These are phyloP conservation scores for Ambrosia hybrid DNA, from an alignment of 140 eudicot genomes.

Conservation along the genomic window DNA sequence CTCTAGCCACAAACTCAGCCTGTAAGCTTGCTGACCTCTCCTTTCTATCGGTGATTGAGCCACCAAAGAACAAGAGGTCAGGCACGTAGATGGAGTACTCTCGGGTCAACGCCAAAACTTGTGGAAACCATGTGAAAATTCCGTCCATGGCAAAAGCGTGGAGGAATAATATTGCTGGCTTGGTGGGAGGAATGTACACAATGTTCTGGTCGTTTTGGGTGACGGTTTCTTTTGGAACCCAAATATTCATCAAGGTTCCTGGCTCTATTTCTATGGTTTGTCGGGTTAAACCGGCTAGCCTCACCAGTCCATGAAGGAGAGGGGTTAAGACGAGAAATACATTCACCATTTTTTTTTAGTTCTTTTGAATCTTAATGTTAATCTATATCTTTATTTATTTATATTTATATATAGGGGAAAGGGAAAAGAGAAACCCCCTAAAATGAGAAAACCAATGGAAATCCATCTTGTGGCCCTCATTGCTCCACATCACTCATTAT, in stretches of 20 bases:
- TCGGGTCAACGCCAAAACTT: neutral
- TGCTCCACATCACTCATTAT: too few species aligned
- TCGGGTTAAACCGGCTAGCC: neutral
- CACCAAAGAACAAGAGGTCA: conserved; percentile 11
- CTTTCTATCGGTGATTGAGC: neutral
- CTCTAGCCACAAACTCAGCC: neutral
- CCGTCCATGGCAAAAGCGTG: neutral
- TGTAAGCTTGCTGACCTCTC: neutral
- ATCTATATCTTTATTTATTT: neutral
- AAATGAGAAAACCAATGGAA: too few species aligned
- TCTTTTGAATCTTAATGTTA: neutral
- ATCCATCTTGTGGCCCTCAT: too few species aligned
- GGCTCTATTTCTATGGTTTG: conserved; percentile 2
- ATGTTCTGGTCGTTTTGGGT: neutral
- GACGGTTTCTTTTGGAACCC: conserved; percentile 1
- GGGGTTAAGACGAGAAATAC: neutral
- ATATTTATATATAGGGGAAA: too few species aligned
- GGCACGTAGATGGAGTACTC: neutral
- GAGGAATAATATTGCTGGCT: neutral
- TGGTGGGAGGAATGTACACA: neutral
- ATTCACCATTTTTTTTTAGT: neutral
- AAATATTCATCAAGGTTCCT: neutral
- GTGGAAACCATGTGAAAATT: neutral
- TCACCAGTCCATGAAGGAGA: neutral
- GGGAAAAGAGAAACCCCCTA: too few species aligned